These are phyloP conservation scores for Brassica cretica DNA, from an alignment of 345 rosid genomes.

Conservation along the genomic window DNA sequence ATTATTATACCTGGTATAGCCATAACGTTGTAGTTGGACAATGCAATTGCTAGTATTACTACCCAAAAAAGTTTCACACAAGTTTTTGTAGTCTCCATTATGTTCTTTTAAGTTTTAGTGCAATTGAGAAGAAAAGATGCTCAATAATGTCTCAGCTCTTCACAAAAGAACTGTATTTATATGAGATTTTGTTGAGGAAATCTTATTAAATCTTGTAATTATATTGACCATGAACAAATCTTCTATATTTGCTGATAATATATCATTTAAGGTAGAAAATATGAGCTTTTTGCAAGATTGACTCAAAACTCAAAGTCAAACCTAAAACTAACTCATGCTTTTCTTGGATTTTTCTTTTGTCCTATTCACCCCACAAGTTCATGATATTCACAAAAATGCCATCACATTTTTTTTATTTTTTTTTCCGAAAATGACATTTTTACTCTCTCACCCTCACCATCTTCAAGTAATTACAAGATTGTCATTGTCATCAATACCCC, in stretches of 20 bases:
- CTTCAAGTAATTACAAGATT: too few relatives aligned
- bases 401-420: too few relatives aligned
- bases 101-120: neutral
- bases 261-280: neutral
- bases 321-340: too few relatives aligned
- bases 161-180: neutral
- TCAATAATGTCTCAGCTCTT: neutral
- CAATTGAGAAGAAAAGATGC: neutral
- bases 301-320: too few relatives aligned
- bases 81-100: neutral
- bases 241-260: neutral
- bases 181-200: neutral
- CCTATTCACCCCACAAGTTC: too few relatives aligned
- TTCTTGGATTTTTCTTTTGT: too few relatives aligned
- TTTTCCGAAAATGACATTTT: too few relatives aligned
- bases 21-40: neutral
- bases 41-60: neutral
- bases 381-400: too few relatives aligned
- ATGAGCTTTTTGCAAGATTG: too few relatives aligned
- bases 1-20: neutral
- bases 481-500: too few relatives aligned
- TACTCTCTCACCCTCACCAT: too few relatives aligned
- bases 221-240: neutral
- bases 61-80: neutral
- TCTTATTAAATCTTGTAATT: neutral